Conservation (phyloP, 805 yeast species). For the Vanderwaltozyma yarrowii region DNA sequence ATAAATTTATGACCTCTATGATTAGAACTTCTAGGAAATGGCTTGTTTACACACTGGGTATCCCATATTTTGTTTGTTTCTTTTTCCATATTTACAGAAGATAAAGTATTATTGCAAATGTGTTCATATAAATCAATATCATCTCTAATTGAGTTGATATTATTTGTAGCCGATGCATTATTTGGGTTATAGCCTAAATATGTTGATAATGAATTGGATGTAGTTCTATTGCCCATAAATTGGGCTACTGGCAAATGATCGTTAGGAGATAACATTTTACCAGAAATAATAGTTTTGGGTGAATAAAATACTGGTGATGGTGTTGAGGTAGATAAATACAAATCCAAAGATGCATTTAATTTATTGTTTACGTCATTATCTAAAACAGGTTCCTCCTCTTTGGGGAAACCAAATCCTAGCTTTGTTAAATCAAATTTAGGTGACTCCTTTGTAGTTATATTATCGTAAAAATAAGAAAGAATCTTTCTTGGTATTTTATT, state of each 20-base stretch:
- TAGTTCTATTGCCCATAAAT: conserved; percentile 5
- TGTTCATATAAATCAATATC: conserved; percentile 21
- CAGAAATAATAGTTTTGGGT: conserved; percentile 13
- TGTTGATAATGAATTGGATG: conserved; percentile 14
- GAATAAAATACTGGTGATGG: conserved; percentile 9
- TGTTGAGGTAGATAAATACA: not conserved
- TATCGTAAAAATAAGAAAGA: conserved; percentile 53
- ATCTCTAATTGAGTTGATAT: conserved; percentile 7
- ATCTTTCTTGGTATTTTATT: conserved; percentile 32
- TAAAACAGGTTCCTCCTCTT: not conserved
- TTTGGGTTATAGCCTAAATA: conserved; percentile 9
- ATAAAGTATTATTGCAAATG: conserved; percentile 13
- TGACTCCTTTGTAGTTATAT: conserved; percentile 52
- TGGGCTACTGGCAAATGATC: conserved; percentile 2
- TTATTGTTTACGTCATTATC: not conserved
- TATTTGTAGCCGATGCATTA: too few species aligned
- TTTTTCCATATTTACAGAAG: conserved; percentile 6
- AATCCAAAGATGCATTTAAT: not conserved
- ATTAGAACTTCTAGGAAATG: conserved; percentile 1
- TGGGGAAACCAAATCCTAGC: not conserved
- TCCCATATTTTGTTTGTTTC: conserved; percentile 9
- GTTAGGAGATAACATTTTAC: conserved; percentile 2
- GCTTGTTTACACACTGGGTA: conserved; percentile 1
- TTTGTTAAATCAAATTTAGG: conserved; percentile 18
- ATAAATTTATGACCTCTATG: conserved; percentile 16